These are phyloP conservation scores for Selenicereus undatus DNA, from an alignment of 148 eudicot genomes.

Conservation along the genomic window DNA sequence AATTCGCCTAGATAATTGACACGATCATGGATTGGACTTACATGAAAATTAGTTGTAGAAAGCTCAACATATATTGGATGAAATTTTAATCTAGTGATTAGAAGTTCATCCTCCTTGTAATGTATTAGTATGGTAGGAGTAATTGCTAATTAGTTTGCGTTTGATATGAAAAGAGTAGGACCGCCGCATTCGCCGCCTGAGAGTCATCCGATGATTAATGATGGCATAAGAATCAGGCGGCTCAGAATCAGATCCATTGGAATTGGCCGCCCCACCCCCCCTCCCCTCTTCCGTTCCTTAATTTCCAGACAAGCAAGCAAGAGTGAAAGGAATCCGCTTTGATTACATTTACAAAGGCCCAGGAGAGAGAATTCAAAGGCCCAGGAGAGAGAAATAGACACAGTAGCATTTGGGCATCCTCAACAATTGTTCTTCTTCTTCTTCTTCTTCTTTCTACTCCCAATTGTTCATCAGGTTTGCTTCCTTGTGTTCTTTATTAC, in stretches of 20 bases:
- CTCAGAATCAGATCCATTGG: neutral
- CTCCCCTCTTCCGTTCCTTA: neutral
- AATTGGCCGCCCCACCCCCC: neutral
- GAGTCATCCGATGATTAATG: neutral
- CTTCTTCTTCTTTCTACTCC: neutral
- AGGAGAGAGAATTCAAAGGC: neutral
- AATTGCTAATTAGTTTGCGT: no score
- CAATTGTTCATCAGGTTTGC: constrained; percentile 10
- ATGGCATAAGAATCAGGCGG: neutral
- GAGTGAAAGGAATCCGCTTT: constrained; percentile 12
- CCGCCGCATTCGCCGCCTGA: neutral
- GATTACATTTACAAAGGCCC: no score
- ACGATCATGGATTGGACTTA: no score
- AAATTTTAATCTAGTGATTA: no score
- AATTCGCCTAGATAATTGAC: no score
- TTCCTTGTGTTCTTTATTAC: neutral
- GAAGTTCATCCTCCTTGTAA: no score
- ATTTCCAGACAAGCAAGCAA: neutral
- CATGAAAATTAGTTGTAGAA: no score
- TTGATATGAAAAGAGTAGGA: no score
- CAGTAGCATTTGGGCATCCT: neutral
- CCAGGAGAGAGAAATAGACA: neutral
- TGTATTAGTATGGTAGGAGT: no score
- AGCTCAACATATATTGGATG: no score
- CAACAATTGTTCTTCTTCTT: neutral